These are phyloP conservation scores for Vigna mungo DNA, from an alignment of 306 rosid species.

Conservation along the genomic window DNA sequence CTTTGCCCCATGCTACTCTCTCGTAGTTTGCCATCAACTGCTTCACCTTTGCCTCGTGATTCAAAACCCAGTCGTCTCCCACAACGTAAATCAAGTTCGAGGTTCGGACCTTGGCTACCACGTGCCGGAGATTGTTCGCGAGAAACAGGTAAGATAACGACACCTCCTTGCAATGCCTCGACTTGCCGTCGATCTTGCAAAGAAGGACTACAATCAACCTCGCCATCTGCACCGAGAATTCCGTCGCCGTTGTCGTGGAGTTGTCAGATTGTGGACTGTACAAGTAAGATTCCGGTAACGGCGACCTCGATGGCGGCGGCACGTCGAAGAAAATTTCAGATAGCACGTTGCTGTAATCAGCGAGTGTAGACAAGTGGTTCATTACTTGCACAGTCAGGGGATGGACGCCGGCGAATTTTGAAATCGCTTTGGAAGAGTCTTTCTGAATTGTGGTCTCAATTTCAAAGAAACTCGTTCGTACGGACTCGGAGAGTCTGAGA, in stretches of 20 bases:
- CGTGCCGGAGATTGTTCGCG: conserved; percentile 16
- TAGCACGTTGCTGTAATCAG: conserved; percentile 28
- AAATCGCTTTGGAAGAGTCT: conserved; percentile 20
- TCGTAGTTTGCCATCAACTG: background rate
- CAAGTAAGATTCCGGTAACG: conserved; percentile 1
- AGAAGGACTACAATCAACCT: conserved; percentile 2
- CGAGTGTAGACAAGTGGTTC: background rate
- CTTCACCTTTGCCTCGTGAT: conserved; percentile 15
- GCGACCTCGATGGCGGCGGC: background rate
- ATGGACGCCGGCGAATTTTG: conserved; percentile 14
- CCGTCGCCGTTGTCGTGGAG: background rate
- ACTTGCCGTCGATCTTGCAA: conserved; percentile 14
- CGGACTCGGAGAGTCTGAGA: conserved; percentile 4
- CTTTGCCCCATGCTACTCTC: conserved; percentile 16
- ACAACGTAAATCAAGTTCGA: conserved; percentile 22
- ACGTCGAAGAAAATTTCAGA: conserved; percentile 6
- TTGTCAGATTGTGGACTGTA: conserved; percentile 8
- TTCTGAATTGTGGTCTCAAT: background rate
- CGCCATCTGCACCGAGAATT: conserved; percentile 2
- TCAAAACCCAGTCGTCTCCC: conserved; percentile 16
- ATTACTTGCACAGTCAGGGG: background rate
- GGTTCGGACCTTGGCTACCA: conserved; percentile 19
- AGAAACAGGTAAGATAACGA: conserved; percentile 13
- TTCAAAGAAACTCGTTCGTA: background rate
- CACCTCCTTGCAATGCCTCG: background rate